Percentiles rank a stretch among this genome's conserved stretches.
phyloP scores from a whole-genome alignment of 495 filamentous ascomycete species.

The Penicillium crystallinum region DNA sequence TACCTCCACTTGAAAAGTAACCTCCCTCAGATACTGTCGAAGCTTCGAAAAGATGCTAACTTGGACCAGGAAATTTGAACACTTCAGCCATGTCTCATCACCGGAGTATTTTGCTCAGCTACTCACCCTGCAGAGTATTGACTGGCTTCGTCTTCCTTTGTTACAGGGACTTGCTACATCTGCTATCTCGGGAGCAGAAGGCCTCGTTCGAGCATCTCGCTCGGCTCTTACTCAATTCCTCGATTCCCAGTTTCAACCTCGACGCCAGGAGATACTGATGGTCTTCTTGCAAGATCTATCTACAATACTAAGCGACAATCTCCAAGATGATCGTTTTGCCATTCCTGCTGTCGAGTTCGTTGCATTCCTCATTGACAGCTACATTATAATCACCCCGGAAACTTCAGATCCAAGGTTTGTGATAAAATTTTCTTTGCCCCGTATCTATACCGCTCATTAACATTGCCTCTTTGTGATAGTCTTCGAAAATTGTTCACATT shows the following conservation, averaged over 20 bases:
- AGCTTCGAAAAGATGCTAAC: slow-evolving; percentile 14
- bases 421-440: too few relatives aligned
- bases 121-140: slow-evolving; percentile 30
- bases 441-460: neutral
- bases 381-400: slow-evolving; percentile 14
- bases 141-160: slow-evolving; percentile 44
- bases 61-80: slow-evolving; percentile 34
- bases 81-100: slow-evolving; percentile 43
- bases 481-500: slow-evolving; percentile 58
- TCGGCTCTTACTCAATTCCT: slow-evolving; percentile 56
- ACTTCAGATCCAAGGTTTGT: slow-evolving; percentile 21
- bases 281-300: slow-evolving; percentile 39
- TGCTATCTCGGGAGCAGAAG: slow-evolving; percentile 77
- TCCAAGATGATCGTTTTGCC: slow-evolving; percentile 62
- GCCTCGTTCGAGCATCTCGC: slow-evolving; percentile 68
- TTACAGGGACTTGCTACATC: slow-evolving; percentile 76
- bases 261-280: slow-evolving; percentile 26
- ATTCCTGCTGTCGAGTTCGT: slow-evolving; percentile 71
- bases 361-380: slow-evolving; percentile 62
- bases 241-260: slow-evolving; percentile 31
- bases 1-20: slow-evolving; percentile 36
- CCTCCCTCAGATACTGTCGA: neutral
- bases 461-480: slow-evolving; percentile 19
- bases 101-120: slow-evolving; percentile 42
- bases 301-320: slow-evolving; percentile 38